Evolutionary conservation across 306 rosid genomes (phyloP), one percentile per base, ranked within the genome.

Genomic region (Gynostemma pentaphyllum): DNA sequence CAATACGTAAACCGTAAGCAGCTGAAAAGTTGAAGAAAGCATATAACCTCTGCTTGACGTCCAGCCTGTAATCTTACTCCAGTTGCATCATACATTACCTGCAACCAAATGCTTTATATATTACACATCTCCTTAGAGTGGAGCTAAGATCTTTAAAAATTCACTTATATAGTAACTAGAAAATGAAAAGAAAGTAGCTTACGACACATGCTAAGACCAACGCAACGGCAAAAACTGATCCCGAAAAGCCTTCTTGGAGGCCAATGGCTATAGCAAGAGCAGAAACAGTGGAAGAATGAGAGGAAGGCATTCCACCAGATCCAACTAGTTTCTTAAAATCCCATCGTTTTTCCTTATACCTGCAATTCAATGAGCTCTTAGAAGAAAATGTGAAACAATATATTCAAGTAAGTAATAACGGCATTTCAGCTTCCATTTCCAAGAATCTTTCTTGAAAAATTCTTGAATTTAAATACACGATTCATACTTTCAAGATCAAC

Each of bases 41-140:
- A 54, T 54, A 29, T n/a, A 78, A 92, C 99, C 99, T 92, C 99
- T 47, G 99, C 99, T 81, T 92, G 99, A 73, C 97, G 99, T 72
- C 99, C 99, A 11, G 99, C 99, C 41, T 92, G 99, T 76, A 88
- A 70, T 80, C 99, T 88, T 60, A 92, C 94, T 62, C 99, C 99
- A 56, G 99, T 92, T 64, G 99, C 97, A 84, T 92, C 99, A 77
- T 92, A 92, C 99, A 92, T 88, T 39, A 92, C 99, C 99, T 92
- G 90, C 72, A 75, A 84, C 49, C 41, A 79, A 53, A 61, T 40
- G 70, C 64, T 67, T 36, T 24, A 63, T 45, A 63, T 45, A 70
- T 89, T 53, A 90, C 69, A 78, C 41, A 70, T 76, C 47, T 13
- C 19, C 70, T 6, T 46, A 39, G 9, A 36, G 30, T 49, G 19